These are phyloP conservation scores for Syzygium malaccense DNA, from an alignment of 441 rosid genomes.

Conservation along the genomic window DNA sequence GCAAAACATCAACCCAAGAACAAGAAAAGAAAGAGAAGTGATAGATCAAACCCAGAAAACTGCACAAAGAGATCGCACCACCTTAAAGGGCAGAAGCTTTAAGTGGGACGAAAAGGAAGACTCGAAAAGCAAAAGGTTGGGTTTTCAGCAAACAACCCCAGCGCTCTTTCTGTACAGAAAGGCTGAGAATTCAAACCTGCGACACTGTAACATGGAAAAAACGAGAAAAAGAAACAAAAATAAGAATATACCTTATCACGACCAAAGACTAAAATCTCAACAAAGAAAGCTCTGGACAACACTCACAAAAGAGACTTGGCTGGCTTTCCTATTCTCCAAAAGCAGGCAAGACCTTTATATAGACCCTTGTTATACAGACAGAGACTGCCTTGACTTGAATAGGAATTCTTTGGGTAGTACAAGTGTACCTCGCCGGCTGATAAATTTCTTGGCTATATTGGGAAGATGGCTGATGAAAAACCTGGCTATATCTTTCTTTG, in stretches of 20 bases:
- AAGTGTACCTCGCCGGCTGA: not conserved
- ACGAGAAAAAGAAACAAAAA: not conserved
- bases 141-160: not conserved
- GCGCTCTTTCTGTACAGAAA: not conserved
- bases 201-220: not conserved
- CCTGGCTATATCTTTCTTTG: not conserved
- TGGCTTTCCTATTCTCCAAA: not conserved
- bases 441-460: not conserved
- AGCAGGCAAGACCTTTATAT: not conserved
- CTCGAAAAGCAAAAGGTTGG: not conserved
- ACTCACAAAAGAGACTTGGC: not conserved
- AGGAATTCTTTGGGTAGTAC: not conserved
- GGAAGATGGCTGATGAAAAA: not conserved
- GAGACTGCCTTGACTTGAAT: not conserved
- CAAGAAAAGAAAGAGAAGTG: not conserved
- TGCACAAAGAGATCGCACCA: not conserved
- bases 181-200: not conserved
- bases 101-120: not conserved
- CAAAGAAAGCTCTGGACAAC: not conserved
- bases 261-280: not conserved
- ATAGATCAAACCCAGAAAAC: not conserved
- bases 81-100: not conserved
- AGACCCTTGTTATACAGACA: not conserved
- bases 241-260: not conserved
- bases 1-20: not conserved